Conservation (phyloP, 305 asterid species). For the Rubia tinctorum region DNA sequence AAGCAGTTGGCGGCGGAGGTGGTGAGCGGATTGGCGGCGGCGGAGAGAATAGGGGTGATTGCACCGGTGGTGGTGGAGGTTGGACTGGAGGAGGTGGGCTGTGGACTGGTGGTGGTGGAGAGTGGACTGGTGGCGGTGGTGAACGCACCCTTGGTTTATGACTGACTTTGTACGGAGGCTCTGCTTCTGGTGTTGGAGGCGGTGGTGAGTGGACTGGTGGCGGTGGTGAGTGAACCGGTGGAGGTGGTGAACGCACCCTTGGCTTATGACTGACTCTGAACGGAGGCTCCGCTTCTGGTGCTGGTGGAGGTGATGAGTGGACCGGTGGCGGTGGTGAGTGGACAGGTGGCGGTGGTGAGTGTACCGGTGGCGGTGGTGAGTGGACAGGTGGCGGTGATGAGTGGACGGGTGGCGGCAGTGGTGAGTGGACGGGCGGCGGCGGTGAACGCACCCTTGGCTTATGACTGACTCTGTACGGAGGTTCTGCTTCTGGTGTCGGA, state of each 20-base stretch:
- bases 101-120: neutral
- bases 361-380: neutral
- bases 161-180: too few species aligned
- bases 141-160: neutral
- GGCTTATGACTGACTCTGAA: too few species aligned
- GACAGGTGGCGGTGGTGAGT: neutral
- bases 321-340: neutral
- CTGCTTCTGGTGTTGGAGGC: neutral
- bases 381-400: neutral
- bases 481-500: neutral
- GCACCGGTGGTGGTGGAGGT: constrained; percentile 12
- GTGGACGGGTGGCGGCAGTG: neutral
- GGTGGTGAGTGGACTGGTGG: neutral
- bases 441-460: neutral
- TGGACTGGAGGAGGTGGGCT: neutral
- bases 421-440: neutral
- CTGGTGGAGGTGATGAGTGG: neutral
- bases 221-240: neutral
- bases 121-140: neutral
- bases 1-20: neutral
- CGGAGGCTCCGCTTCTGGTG: neutral
- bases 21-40: neutral
- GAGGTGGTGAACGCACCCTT: neutral
- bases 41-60: neutral
- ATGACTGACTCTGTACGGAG: neutral